Evolutionary conservation across 768 basidiomycete species (phyloP).

Genomic region (Tylopilus vinaceipallidus): DNA sequence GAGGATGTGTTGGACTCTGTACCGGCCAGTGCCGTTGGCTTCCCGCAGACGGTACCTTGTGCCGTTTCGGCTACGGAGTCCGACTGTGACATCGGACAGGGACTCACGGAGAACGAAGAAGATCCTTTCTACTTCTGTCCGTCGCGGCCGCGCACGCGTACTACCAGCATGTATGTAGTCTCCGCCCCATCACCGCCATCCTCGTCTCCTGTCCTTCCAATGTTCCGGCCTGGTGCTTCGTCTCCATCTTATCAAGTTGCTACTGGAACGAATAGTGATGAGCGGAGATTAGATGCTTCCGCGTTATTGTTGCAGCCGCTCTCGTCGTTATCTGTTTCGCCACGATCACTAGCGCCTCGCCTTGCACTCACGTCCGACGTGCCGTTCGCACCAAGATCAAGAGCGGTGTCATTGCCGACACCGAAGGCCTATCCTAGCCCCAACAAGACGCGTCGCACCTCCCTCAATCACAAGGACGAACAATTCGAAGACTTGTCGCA

Average conservation of each 20-base stretch:
- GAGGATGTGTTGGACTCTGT: conserved; percentile 34
- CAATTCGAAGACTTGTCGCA: conserved; percentile 30
- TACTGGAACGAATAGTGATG: neutral
- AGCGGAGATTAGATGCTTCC: conserved; percentile 19
- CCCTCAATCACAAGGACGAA: conserved; percentile 15
- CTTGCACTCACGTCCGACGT: conserved; percentile 11
- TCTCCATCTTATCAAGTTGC: conserved; percentile 24
- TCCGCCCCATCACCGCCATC: conserved; percentile 5
- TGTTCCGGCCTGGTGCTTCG: conserved; percentile 26
- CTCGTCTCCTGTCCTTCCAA: conserved; percentile 14
- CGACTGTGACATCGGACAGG: neutral
- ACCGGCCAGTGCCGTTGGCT: conserved; percentile 17
- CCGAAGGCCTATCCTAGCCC: neutral
- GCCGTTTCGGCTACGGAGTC: neutral
- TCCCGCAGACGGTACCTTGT: conserved; percentile 15
- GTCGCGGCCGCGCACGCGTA: conserved; percentile 25
- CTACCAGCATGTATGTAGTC: conserved; percentile 27
- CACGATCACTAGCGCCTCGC: conserved; percentile 9
- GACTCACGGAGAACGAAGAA: conserved; percentile 15
- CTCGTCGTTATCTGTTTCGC: conserved; percentile 13
- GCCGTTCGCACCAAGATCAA: conserved; percentile 20
- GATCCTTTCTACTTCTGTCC: conserved; percentile 27
- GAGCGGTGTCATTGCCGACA: conserved; percentile 27
- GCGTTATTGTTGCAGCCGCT: conserved; percentile 30
- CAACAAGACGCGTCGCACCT: conserved; percentile 17